phyloP scores from a whole-genome alignment of 192 early-diverging fungal genomes.

The Pilaira anomala region DNA sequence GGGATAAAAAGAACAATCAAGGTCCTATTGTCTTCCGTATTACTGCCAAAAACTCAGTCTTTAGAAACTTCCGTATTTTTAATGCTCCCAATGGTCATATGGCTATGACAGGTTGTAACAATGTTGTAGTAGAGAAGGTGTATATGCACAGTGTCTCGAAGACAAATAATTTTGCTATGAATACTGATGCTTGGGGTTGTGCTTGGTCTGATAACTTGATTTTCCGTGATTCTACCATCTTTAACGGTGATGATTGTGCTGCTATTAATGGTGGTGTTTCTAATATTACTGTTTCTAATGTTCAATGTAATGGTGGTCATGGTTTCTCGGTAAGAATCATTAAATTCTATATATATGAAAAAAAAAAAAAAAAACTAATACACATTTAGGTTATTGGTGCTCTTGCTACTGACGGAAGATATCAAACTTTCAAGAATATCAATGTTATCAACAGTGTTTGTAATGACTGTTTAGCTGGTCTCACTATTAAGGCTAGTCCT shows the following conservation, averaged over 20 bases:
- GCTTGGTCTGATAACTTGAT: slow-evolving; percentile 30
- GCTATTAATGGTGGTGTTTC: slow-evolving; percentile 40
- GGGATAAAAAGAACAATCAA: slow-evolving; percentile 13
- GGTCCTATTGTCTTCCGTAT: slow-evolving; percentile 19
- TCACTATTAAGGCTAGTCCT: too few relatives aligned
- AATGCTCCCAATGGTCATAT: slow-evolving; percentile 23
- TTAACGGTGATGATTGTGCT: slow-evolving; percentile 51
- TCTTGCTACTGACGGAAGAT: slow-evolving; percentile 12
- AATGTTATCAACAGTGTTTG: slow-evolving; percentile 26
- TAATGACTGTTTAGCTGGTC: slow-evolving; percentile 28
- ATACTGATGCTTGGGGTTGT: slow-evolving; percentile 45
- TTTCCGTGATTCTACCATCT: slow-evolving; percentile 34
- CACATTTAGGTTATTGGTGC: not conserved
- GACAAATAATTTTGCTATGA: slow-evolving; percentile 31
- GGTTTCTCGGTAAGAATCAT: slow-evolving; percentile 13
- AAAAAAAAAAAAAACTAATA: too few relatives aligned
- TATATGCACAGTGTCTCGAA: slow-evolving; percentile 20
- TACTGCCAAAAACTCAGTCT: slow-evolving; percentile 18
- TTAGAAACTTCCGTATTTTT: slow-evolving; percentile 17
- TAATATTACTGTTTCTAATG: slow-evolving; percentile 42
- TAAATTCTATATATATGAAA: too few relatives aligned
- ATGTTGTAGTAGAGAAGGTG: slow-evolving; percentile 11
- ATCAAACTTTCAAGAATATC: slow-evolving; percentile 38
- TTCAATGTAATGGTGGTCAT: slow-evolving; percentile 34
- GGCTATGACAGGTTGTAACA: slow-evolving; percentile 7